Base-by-base conservation (phyloP, 495 filamentous ascomycete genomes). In the Hypoxylon fuscum region DNA sequence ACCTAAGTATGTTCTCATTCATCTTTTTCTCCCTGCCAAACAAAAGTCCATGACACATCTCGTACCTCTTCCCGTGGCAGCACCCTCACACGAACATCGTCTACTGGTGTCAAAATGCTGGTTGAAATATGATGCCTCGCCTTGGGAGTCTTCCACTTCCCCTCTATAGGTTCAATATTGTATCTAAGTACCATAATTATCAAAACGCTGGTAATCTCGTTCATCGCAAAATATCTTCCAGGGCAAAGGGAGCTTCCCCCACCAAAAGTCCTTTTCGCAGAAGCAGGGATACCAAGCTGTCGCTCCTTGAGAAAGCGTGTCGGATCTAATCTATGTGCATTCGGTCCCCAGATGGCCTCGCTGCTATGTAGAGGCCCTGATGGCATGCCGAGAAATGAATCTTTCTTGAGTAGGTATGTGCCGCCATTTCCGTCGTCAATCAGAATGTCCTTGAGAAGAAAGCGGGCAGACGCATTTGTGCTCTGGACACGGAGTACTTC, bases 261-360 rank as follows among this genome's bases (percentile, higher is more conserved):
- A 5, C 69, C 69, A 15, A 64, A 72, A 2, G 47, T 44, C 2
- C 64, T 35, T 47, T 68, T 74, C 7, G 64, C 64, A 12, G 40
- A 44, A 2, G 45, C 43, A 14, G 52, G 51, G 2, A 32, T 20
- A 38, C 60, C 66, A 38, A 31, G 11, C 11, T 8, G 7, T 2
- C 23, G n/a, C 25, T 1, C 12, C 25, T 10, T 10, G 27, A 21
- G 12, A 42, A 70, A 68, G 2, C 63, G 56, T 15, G 45, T 25
- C 7, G 57, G 48, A 41, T 69, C 38, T 45, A 70, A 70, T 40
- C 60, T 14, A 1, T 56, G 31, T 7, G 42, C 55, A 9, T 38
- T 32, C 2, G 25, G 27, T 2, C 69, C 69, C 67, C 69, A 72
- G 2, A 44, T 18, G 5, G 37, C 32, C 12, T 27, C 42, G 27